Evolutionary conservation across 2,329 filamentous ascomycete genomes (phyloP).

Genomic region (Gaeumannomyces sp.): DNA sequence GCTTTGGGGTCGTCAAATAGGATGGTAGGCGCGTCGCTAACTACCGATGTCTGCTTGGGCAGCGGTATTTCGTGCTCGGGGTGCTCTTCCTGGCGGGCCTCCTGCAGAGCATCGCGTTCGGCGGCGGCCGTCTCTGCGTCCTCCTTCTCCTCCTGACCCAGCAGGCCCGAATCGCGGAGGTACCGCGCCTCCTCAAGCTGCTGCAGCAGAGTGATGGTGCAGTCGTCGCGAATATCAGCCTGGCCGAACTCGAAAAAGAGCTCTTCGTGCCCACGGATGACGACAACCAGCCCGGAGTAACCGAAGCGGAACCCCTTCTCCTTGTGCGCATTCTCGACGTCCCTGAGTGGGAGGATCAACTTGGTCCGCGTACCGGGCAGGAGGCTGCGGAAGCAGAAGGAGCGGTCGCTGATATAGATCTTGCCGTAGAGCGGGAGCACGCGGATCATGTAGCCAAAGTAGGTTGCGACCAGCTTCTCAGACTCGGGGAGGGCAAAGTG

Average conservation of each 20-base stretch:
- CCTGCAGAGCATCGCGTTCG: constrained; percentile 74
- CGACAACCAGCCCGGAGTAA: constrained; percentile 84
- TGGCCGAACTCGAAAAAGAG: constrained; percentile 90
- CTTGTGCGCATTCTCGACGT: constrained; percentile 89
- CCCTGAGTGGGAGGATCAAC: constrained; percentile 80
- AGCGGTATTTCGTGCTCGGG: constrained; percentile 44
- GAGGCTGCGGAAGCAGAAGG: constrained; percentile 89
- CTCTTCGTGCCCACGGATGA: constrained; percentile 90
- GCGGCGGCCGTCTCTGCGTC: constrained; percentile 69
- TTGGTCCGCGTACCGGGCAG: constrained; percentile 87
- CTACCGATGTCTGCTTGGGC: constrained; percentile 37
- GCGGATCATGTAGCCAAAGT: constrained; percentile 86
- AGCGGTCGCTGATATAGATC: constrained; percentile 83
- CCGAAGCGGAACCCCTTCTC: constrained; percentile 92
- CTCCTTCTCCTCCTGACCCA: constrained; percentile 62
- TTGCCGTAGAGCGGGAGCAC: constrained; percentile 92
- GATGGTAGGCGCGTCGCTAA: constrained; percentile 63
- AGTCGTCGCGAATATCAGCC: constrained; percentile 78
- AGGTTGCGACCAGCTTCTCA: constrained; percentile 81
- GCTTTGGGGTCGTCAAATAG: constrained; percentile 84
- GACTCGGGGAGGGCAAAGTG: constrained; percentile 85
- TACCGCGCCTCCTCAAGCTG: constrained; percentile 67
- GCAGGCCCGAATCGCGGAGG: constrained; percentile 61
- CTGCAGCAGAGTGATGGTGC: constrained; percentile 72
- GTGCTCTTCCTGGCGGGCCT: constrained; percentile 56